Conservation (phyloP, 441 rosid genomes). For the Macaranga tanarius region DNA sequence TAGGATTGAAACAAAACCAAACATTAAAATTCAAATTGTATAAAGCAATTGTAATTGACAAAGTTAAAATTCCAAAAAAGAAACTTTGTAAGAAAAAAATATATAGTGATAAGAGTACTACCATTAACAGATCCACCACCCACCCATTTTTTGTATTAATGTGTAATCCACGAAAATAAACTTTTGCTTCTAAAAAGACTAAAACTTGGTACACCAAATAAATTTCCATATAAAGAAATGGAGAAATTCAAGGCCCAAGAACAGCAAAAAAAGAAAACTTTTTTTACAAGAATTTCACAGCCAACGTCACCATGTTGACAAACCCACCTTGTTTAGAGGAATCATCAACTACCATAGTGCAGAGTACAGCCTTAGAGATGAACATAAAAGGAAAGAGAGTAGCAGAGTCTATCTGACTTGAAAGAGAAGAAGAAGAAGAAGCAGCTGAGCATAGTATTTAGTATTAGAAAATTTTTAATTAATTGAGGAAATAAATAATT, state of each 20-base stretch:
- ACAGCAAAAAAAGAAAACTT: neutral
- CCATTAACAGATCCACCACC: constrained; percentile 22
- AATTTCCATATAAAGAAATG: neutral
- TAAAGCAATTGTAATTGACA: neutral
- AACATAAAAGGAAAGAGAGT: neutral
- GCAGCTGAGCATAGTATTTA: neutral
- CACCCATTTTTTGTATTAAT: constrained; percentile 25
- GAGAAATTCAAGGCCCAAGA: constrained; percentile 8
- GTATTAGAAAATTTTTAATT: neutral
- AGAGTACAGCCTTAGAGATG: neutral
- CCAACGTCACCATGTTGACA: neutral
- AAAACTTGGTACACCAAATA: constrained; percentile 4
- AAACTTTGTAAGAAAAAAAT: neutral
- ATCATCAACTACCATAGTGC: constrained; percentile 14
- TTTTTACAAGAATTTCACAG: constrained; percentile 4
- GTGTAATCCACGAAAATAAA: constrained; percentile 13
- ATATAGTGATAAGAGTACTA: neutral
- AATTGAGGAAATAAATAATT: neutral
- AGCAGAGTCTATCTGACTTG: neutral
- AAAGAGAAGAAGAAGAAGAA: too few species aligned
- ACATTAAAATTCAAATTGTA: neutral
- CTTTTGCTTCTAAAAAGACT: neutral
- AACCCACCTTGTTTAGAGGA: constrained; percentile 26
- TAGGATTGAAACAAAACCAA: neutral
- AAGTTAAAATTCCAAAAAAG: neutral